Evolutionary conservation across 306 rosid genomes (phyloP).

Genomic region (Dalbergia cultrata): DNA sequence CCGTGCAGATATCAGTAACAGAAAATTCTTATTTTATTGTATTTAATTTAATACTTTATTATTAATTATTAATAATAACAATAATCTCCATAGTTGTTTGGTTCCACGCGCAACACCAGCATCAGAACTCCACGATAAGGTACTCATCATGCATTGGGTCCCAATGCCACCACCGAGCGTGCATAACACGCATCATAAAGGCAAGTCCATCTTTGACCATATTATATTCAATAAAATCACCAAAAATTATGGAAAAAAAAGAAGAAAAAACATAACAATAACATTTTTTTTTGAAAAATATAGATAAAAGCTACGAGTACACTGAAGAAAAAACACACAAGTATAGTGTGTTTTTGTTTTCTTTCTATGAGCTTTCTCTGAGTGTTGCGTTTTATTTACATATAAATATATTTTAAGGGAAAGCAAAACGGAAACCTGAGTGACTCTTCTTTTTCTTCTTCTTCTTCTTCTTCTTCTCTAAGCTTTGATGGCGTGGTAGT

Average conservation of each 20-base stretch:
- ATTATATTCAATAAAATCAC: not conserved
- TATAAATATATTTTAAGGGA: not conserved
- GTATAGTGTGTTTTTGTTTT: not conserved
- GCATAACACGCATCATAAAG: constrained; percentile 37
- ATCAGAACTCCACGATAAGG: not conserved
- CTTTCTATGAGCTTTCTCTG: not conserved
- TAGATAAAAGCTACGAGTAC: too few relatives aligned
- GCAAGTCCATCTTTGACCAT: constrained; percentile 15
- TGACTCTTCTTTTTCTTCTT: constrained; percentile 49
- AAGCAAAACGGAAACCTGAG: constrained; percentile 39
- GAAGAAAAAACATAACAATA: too few relatives aligned
- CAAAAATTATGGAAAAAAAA: not conserved
- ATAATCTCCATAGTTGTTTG: not conserved
- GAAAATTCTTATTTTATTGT: constrained; percentile 21
- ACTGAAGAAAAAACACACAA: not conserved
- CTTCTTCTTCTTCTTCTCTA: not conserved
- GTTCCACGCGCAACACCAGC: constrained; percentile 46
- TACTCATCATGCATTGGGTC: constrained; percentile 8
- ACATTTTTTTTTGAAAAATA: too few relatives aligned
- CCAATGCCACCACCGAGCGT: constrained; percentile 34
- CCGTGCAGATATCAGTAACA: constrained; percentile 32
- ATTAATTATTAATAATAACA: too few relatives aligned
- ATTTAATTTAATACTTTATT: too few relatives aligned
- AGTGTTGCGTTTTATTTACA: not conserved
- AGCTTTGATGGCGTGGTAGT: constrained; percentile 63